These are phyloP conservation scores for Pleurozium schreberi DNA, from an alignment of 225 moss, liverwort and hornwort species.

Conservation along the genomic window DNA sequence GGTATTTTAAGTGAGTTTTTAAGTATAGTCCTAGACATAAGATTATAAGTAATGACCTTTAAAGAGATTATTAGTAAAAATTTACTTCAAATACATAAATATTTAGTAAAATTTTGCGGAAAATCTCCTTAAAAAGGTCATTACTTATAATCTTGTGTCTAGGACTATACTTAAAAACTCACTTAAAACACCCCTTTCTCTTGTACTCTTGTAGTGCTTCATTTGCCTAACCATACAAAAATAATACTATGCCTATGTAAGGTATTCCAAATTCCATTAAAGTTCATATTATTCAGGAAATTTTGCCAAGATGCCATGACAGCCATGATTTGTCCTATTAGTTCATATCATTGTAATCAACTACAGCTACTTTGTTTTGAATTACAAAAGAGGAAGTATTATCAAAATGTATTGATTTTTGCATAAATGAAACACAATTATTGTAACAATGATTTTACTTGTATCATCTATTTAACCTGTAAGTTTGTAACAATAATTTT, in stretches of 20 bases:
- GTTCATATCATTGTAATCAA: neutral
- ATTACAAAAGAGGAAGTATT: neutral
- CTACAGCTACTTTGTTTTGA: neutral
- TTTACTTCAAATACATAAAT: too few relatives aligned
- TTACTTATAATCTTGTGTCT: too few relatives aligned
- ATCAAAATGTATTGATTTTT: neutral
- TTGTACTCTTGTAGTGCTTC: too few relatives aligned
- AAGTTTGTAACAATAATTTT: neutral
- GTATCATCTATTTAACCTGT: neutral
- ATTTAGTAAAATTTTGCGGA: too few relatives aligned
- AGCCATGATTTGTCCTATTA: neutral
- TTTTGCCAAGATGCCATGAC: neutral
- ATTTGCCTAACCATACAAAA: neutral
- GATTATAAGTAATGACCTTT: too few relatives aligned
- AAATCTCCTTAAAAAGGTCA: too few relatives aligned
- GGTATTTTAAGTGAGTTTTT: too few relatives aligned
- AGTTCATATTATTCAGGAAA: accelerated
- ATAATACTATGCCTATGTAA: neutral
- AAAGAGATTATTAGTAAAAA: too few relatives aligned
- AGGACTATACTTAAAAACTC: too few relatives aligned
- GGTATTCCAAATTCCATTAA: accelerated
- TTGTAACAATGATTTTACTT: neutral
- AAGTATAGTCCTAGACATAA: too few relatives aligned
- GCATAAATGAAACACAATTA: neutral
- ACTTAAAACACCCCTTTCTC: too few relatives aligned